phyloP scores from a whole-genome alignment of 192 early-diverging fungal genomes.

The Linnemannia schmuckeri region DNA sequence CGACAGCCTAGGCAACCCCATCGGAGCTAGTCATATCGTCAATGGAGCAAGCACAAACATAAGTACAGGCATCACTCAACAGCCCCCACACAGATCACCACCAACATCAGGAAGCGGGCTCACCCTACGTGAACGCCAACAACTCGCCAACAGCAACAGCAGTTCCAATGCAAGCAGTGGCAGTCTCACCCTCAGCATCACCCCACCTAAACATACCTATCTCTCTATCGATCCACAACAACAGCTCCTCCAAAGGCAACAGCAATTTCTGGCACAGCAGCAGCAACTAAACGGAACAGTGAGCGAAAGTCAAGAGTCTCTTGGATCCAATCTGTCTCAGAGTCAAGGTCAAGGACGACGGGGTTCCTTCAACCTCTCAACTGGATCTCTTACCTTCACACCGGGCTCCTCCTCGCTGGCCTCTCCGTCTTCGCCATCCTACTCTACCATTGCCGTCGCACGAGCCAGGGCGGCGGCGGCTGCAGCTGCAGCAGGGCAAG shows the following conservation, averaged over 20 bases:
- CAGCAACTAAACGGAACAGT: constrained; percentile 7
- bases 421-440: constrained; percentile 51
- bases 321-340: constrained; percentile 20
- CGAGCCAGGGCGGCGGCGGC: constrained; percentile 38
- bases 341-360: neutral
- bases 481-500: constrained; percentile 17
- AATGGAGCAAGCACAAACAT: neutral
- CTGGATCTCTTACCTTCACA: constrained; percentile 32
- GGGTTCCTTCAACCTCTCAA: constrained; percentile 35
- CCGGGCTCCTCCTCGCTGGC: constrained; percentile 23
- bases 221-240: neutral
- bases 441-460: constrained; percentile 54
- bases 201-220: constrained; percentile 26
- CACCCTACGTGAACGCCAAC: constrained; percentile 23
- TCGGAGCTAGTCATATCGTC: neutral
- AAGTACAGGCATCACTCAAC: neutral
- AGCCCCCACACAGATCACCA: neutral
- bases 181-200: constrained; percentile 42
- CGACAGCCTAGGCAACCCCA: neutral
- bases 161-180: neutral
- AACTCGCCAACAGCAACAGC: constrained; percentile 6
- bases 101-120: constrained; percentile 2
- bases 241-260: neutral
- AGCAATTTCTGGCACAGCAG: neutral
- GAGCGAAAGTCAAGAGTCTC: constrained; percentile 24